Evolutionary conservation across 768 basidiomycete genomes (phyloP), one percentile per base, ranked within the genome.

Genomic region (Sarcomyxa edulis): DNA sequence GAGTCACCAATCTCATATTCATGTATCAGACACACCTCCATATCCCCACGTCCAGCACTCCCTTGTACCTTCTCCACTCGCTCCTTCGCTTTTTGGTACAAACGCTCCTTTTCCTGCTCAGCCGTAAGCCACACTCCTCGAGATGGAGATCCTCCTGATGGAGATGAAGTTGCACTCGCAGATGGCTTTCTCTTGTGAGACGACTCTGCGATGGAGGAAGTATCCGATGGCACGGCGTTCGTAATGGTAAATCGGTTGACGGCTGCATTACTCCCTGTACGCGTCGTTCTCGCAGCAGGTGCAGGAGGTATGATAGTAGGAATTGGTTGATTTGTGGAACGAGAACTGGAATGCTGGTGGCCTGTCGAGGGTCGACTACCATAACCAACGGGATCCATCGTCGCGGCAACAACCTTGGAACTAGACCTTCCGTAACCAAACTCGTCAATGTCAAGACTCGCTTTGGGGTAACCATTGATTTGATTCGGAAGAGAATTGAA

Each of bases 31-130:
- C n/a, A n/a, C n/a, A n/a, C n/a, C 45, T 43, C 25, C 27, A 40
- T 40, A 15, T 14, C 19, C 21, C 32, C 38, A 26, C 43, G 43
- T 14, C 59, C 59, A 10, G 58, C 57, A 18, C 42, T 48, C 2
- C 65, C 74, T 47, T 84, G 84, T 3, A 69, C 66, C 39, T 62
- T 69, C 41, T 71, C 74, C 6, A 79, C 86, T 22, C 68, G 71
- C 1, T 67, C 70, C 49, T 74, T 74, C 0, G 86, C 85, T 11
- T 71, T 54, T 43, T 85, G 74, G 54, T 75, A 88, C 27, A 85
- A 55, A 34, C 65, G 65, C 12, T 71, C 55, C 52, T 91, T 90
- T 60, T 91, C 88, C 15, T 79, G 74, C 55, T 65, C 68, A 6
- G 74, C 71, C 12, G 52, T 65, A 4, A 67, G 67, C 84, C 84